Evolutionary conservation across 768 basidiomycete genomes (phyloP).

Genomic region (Collybia sordida): DNA sequence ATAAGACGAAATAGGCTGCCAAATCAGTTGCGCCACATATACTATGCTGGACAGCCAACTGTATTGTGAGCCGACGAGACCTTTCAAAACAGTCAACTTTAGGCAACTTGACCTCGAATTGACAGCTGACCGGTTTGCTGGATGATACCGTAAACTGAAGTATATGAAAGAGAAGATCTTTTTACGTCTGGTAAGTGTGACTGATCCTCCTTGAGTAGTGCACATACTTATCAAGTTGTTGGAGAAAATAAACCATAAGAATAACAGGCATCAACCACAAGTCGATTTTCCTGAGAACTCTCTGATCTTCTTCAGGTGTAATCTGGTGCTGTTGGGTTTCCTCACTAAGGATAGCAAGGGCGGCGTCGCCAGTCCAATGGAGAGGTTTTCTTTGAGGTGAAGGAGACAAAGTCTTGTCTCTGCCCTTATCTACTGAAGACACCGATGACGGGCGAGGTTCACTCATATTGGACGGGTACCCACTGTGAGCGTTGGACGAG

Average conservation of each 20-base stretch:
- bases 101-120: not conserved
- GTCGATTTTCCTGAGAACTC: conserved; percentile 38
- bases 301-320: conserved; percentile 29
- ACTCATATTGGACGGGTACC: too few relatives aligned
- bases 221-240: conserved; percentile 42
- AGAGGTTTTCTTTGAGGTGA: too few relatives aligned
- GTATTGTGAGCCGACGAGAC: conserved; percentile 39
- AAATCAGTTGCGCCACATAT: conserved; percentile 43
- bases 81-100: conserved; percentile 11
- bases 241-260: conserved; percentile 40
- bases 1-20: conserved; percentile 43
- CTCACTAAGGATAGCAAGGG: conserved; percentile 27
- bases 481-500: too few relatives aligned
- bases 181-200: not conserved
- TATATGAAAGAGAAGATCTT: conserved; percentile 46
- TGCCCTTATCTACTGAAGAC: too few relatives aligned
- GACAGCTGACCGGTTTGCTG: conserved; percentile 27
- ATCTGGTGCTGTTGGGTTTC: conserved; percentile 19
- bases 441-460: too few relatives aligned
- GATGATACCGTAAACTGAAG: conserved; percentile 44
- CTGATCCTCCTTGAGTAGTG: not conserved
- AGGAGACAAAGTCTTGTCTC: too few relatives aligned
- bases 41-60: conserved; percentile 44
- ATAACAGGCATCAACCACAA: conserved; percentile 37
- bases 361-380: conserved; percentile 23